Base-by-base conservation (phyloP, 1,139 yeast species). In the Kluyveromyces sp. region DNA sequence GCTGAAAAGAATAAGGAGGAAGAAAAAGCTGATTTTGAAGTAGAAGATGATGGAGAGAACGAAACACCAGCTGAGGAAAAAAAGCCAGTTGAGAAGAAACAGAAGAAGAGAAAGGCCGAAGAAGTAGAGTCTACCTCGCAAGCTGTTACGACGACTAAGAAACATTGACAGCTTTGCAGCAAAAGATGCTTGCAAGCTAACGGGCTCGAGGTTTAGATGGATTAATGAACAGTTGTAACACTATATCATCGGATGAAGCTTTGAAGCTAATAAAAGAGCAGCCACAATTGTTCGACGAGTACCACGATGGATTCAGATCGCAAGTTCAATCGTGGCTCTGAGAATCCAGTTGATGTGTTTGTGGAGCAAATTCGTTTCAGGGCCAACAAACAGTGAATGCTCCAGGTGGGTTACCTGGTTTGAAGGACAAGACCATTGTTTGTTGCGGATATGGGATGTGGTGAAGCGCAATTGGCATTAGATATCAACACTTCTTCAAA, bases 261-360 rank as follows among this genome's bases (percentile, higher is more conserved):
- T 69, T 88, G 35, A 71, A 74, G 39, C 69, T 94, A 54, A 79
- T 94, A 45, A 69, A 77, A 50, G 79, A 83, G 26, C 95, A 90
- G 55, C 99, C 99, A 0, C 79, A 81, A 29, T 72, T 94, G 54
- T 92, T 90, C 65, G 95, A 88, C 54, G 97, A 90, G 60, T 92
- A 92, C 59, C 99, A 92, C 63, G 83, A 80, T 52, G 99, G 99
- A 0, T 92, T 94, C 73, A 75, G 95, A 57, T 83, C 89, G 4
- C 99, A 92, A 65, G 97, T 92, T 25, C 88, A 84, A 61, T 75
- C 89, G 33, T 92, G 99, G 99, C 98, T n/a, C 99, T 0, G 96
- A 90, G 65, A 92, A 92, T 61, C 99, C 99, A 0, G 96, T 94
- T 15, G 83, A 89, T 64, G 83, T 84, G 1, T 86, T 89, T 67